Evolutionary conservation across 805 yeast genomes (phyloP).

Genomic region (Metschnikowia borealis): DNA sequence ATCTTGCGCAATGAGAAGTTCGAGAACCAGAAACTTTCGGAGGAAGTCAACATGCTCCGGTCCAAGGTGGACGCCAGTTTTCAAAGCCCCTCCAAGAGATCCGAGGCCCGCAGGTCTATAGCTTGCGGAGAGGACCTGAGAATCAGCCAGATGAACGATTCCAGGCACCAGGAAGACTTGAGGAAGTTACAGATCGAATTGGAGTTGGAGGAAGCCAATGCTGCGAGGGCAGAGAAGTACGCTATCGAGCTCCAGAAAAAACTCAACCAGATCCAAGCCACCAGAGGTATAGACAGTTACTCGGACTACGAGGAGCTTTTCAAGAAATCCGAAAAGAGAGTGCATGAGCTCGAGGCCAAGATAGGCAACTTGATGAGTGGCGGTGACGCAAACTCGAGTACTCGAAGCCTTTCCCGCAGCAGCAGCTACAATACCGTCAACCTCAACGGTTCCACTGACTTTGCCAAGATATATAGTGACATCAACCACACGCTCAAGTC

Average conservation of each 20-base stretch:
- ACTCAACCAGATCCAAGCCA: slow-evolving; percentile 38
- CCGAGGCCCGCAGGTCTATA: slow-evolving; percentile 26
- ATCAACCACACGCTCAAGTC: slow-evolving; percentile 41
- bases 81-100: slow-evolving; percentile 18
- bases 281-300: slow-evolving; percentile 32
- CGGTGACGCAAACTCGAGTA: slow-evolving; percentile 6
- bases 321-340: slow-evolving; percentile 32
- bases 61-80: slow-evolving; percentile 26
- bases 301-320: slow-evolving; percentile 36
- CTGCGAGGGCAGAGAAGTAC: slow-evolving; percentile 48
- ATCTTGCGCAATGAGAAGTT: slow-evolving; percentile 44
- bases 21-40: slow-evolving; percentile 43
- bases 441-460: slow-evolving; percentile 31
- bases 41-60: slow-evolving; percentile 58
- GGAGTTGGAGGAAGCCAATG: slow-evolving; percentile 49
- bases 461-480: slow-evolving; percentile 49
- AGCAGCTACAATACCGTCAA: slow-evolving; percentile 31
- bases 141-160: slow-evolving; percentile 13
- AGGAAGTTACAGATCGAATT: slow-evolving; percentile 46
- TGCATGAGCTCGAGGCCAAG: slow-evolving; percentile 29
- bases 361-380: slow-evolving; percentile 13
- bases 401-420: slow-evolving; percentile 24
- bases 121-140: slow-evolving; percentile 31
- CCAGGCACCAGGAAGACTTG: slow-evolving; percentile 35
- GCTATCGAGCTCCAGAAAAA: slow-evolving; percentile 43